phyloP scores from a whole-genome alignment of 2,329 filamentous ascomycete genomes.

The Talaromyces islandicus region DNA sequence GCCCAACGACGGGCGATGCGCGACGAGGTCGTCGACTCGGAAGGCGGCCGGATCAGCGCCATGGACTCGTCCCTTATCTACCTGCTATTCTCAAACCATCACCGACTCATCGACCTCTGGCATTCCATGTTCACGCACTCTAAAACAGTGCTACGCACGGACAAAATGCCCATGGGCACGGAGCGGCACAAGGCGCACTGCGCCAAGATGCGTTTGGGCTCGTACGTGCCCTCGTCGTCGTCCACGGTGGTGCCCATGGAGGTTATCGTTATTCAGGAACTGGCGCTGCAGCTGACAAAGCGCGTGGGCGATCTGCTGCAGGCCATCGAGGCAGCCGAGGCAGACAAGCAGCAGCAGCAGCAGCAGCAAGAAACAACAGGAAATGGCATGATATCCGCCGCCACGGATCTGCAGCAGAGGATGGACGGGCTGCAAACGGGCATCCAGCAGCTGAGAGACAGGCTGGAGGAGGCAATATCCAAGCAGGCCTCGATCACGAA shows the following conservation, averaged over 20 bases:
- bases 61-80: not conserved
- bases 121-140: constrained; percentile 4
- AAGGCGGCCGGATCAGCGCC: not conserved
- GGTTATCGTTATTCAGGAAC: constrained; percentile 6
- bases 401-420: not conserved
- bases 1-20: not conserved
- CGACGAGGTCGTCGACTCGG: not conserved
- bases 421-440: not conserved
- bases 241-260: constrained; percentile 7
- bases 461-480: constrained; percentile 2
- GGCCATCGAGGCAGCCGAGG: not conserved
- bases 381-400: not conserved
- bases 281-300: constrained; percentile 3
- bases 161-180: not conserved
- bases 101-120: constrained; percentile 8
- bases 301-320: not conserved
- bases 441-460: not conserved
- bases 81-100: constrained; percentile 7
- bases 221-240: constrained; percentile 7
- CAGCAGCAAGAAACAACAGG: not conserved
- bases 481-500: not conserved
- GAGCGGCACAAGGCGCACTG: constrained; percentile 1
- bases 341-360: not conserved
- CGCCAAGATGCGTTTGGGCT: constrained; percentile 5
- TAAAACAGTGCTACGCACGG: not conserved